Evolutionary conservation across 495 filamentous ascomycete genomes (phyloP), one percentile per base, ranked within the genome.

Genomic region (Daldinia childiae): DNA sequence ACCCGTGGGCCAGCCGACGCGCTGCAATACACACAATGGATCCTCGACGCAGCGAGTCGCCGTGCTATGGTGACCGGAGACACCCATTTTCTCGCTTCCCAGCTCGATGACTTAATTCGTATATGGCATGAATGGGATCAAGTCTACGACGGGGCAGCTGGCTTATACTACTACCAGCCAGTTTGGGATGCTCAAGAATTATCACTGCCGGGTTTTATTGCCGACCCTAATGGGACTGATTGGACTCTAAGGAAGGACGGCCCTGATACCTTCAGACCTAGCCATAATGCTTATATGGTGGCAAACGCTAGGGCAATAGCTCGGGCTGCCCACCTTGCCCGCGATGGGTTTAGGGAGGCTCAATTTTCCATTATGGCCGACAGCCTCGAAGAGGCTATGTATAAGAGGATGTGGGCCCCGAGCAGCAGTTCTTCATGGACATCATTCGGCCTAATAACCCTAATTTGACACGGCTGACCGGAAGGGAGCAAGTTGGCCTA

Each of bases 261-360:
- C 17, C 82, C 81, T 6, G 69, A 81, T 59, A 82, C 82, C 12
- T 84, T 79, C 45, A 72, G 81, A 43, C 81, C 82, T 4, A 80
- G 75, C 54, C 76, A 79, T 58, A 85, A 85, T 61, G 79, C 82
- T 15, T 85, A 84, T 48, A 84, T 84, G 82, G 78, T 83, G 7
- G 81, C 80, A n/a, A 79, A 78, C 62, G 80, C 82, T 15, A 71
- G 76, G 36, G 80, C 79, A 19, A 83, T 85, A 24, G 71, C 80
- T 8, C 66, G 74, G 1, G 75, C 80, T 36, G 82, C 82, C 12
- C 32, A 51, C 1, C 50, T 82, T 14, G 76, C 75, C 2, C 75
- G 74, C 30, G 66, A 81, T 61, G 45, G 58, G 17, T 48, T 54
- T 29, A 62, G 74, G n/a, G 74, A 78, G 4, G 43, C 66, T 15